These are phyloP conservation scores for Serendipita sp. DNA, from an alignment of 768 basidiomycete genomes.

Conservation along the genomic window DNA sequence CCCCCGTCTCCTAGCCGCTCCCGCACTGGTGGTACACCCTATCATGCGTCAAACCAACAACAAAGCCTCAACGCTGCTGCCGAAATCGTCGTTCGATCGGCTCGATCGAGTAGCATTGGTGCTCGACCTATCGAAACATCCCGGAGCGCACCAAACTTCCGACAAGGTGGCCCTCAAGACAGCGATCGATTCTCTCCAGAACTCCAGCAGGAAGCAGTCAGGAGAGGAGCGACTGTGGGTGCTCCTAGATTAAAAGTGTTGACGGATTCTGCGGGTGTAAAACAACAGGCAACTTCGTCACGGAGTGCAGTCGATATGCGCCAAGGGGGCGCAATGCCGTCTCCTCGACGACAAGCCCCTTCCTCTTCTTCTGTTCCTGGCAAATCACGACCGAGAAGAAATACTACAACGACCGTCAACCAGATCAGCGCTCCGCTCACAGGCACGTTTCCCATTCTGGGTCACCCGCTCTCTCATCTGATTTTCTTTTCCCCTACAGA, in stretches of 20 bases:
- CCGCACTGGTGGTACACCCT: not conserved
- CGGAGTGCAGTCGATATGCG: constrained; percentile 1
- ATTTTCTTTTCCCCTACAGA: not conserved
- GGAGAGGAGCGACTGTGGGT: not conserved
- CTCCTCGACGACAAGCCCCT: not conserved
- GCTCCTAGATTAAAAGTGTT: not conserved
- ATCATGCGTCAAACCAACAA: constrained; percentile 37
- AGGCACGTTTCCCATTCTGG: not conserved
- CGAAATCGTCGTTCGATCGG: constrained; percentile 34
- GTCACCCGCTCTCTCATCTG: not conserved
- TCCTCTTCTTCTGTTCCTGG: not conserved
- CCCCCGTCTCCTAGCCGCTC: not conserved
- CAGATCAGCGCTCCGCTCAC: not conserved
- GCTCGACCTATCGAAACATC: not conserved
- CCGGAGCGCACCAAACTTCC: constrained; percentile 6
- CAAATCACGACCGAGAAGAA: not conserved
- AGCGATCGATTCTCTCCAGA: not conserved
- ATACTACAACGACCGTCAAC: not conserved
- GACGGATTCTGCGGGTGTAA: not conserved
- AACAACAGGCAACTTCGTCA: not conserved
- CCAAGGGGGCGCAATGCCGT: not conserved
- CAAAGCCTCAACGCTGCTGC: constrained; percentile 61
- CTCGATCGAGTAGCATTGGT: not conserved
- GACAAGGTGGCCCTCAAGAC: not conserved
- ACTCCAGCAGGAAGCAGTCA: not conserved